phyloP scores from a whole-genome alignment of 2,329 filamentous ascomycete genomes.

The Spiromastix sp. region DNA sequence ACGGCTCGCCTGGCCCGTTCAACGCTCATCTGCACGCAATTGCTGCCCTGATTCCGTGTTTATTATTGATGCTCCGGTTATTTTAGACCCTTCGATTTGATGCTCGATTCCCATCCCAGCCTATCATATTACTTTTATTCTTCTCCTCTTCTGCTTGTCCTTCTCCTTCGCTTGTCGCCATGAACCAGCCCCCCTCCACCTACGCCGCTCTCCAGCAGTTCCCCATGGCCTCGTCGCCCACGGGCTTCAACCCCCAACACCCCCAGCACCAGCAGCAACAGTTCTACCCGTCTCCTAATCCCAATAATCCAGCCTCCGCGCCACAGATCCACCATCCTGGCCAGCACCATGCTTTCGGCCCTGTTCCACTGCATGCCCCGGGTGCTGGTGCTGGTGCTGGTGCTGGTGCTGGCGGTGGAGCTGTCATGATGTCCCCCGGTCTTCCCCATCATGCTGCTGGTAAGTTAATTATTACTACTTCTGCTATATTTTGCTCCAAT shows the following conservation, averaged over 20 bases:
- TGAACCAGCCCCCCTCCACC: slow-evolving; percentile 11
- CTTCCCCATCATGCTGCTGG: slow-evolving; percentile 8
- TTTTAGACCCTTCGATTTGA: too few species aligned
- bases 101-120: too few species aligned
- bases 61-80: too few species aligned
- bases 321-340: slow-evolving; percentile 9
- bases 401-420: slow-evolving; percentile 7
- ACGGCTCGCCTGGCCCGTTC: too few species aligned
- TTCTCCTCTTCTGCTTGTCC: too few species aligned
- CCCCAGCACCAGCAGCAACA: slow-evolving; percentile 7
- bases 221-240: slow-evolving; percentile 7
- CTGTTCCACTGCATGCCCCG: slow-evolving; percentile 10
- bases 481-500: too few species aligned
- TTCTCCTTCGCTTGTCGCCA: too few species aligned
- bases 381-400: slow-evolving; percentile 1
- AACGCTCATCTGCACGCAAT: too few species aligned
- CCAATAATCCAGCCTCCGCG: slow-evolving; percentile 7
- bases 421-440: slow-evolving; percentile 12
- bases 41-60: too few species aligned
- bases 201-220: slow-evolving; percentile 13
- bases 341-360: slow-evolving; percentile 8
- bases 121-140: too few species aligned
- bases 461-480: too few species aligned
- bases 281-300: slow-evolving; percentile 8
- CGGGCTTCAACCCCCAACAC: slow-evolving; percentile 7